Evolutionary conservation across 2,329 filamentous ascomycete species (phyloP).

Genomic region (Nigrograna mackinnonii): DNA sequence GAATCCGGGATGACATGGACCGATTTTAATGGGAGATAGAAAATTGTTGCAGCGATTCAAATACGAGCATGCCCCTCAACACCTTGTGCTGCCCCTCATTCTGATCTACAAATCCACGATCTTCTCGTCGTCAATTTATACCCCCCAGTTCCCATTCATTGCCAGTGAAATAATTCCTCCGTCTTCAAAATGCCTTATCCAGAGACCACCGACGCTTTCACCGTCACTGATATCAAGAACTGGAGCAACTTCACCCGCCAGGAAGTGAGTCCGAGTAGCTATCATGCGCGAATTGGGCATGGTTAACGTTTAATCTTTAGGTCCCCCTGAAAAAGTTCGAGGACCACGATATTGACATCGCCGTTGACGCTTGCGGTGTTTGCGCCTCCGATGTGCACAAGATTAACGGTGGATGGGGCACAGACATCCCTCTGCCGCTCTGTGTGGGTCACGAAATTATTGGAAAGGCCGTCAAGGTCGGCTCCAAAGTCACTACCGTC

Average conservation of each 20-base stretch:
- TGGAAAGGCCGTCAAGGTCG: constrained; percentile 54
- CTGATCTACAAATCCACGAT: constrained; percentile 5
- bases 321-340: constrained; percentile 85
- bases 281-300: constrained; percentile 1
- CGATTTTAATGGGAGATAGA: constrained; percentile 22
- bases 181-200: constrained; percentile 52
- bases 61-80: constrained; percentile 29
- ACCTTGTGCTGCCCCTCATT: constrained; percentile 13
- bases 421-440: constrained; percentile 62
- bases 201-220: constrained; percentile 55
- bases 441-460: constrained; percentile 68
- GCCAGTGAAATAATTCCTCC: constrained; percentile 4
- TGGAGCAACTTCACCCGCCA: constrained; percentile 62
- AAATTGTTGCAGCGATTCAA: constrained; percentile 20
- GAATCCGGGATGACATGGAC: constrained; percentile 26
- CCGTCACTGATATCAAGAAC: constrained; percentile 61
- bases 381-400: constrained; percentile 55
- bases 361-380: constrained; percentile 67
- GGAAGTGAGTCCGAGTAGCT: constrained; percentile 44
- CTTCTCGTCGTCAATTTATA: neutral
- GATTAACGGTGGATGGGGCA: constrained; percentile 64
- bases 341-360: constrained; percentile 84
- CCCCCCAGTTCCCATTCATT: constrained; percentile 2
- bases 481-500: constrained; percentile 53
- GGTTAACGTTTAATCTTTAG: constrained; percentile 41